Base-by-base conservation (phyloP, 1,284 basidiomycete species). In the Apiotrichum domesticum region DNA sequence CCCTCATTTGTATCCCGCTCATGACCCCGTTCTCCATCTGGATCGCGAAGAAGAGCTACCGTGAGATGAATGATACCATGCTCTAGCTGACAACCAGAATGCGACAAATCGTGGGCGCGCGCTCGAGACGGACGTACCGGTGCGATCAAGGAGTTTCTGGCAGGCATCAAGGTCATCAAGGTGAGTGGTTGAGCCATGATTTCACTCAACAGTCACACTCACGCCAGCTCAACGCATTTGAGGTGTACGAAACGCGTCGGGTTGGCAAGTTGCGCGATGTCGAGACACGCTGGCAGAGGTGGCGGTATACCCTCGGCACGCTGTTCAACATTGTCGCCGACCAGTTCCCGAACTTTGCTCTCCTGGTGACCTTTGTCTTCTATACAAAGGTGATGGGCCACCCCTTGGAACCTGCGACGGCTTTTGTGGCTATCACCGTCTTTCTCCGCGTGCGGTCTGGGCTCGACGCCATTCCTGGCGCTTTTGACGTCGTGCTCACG, bases 141-240 rank as follows among this genome's bases (percentile, higher is more conserved):
- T 1, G 74, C 73, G 2, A 62, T 76, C 52, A 74, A 75, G 49
- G 75, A 77, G 61, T 68, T 75, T 46, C 56, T 75, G 7, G 49
- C 65, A 9, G 68, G 72, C 13, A 68, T 73, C 62, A 76, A 75
- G 54, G 73, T 74, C 10, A 73, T 75, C 70, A 76, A 77, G 57
- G 74, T 73, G 8, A 9, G 46, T 11, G 54, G 15, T 8, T 49
- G 7, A 9, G 11, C 6, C 3, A 11, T 43, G 15, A 3, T 2
- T 14, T 14, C 14, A 35, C 41, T 40, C 15, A 50, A 21, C 21
- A 21, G 21, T 21, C 21, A 21, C 13, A 13, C 37, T 39, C 34
- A 11, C n/a, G 2, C 9, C 51, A 76, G 73, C 63, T 77, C 34
- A 77, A 77, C 52, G 74, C 69, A 0, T 73, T 73, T 49, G 75